phyloP scores from a whole-genome alignment of 1,284 basidiomycete genomes.

The Paramarasmius palmivorus region DNA sequence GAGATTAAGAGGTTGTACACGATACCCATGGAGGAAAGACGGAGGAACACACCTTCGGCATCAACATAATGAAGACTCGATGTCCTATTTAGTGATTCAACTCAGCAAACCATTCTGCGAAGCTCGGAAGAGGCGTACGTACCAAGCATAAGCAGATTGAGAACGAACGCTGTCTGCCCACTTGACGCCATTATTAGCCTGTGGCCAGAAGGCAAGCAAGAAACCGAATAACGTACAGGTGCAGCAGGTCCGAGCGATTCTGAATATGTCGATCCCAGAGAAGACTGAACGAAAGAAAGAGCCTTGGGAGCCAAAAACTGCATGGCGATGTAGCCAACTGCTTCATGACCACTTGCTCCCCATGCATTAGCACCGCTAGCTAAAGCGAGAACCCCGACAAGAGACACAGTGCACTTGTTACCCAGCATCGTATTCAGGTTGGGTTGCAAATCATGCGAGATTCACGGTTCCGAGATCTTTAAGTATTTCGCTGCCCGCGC shows the following conservation, averaged over 20 bases:
- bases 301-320: conserved; percentile 48
- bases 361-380: conserved; percentile 12
- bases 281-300: conserved; percentile 42
- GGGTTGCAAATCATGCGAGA: too few relatives aligned
- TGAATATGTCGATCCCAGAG: conserved; percentile 41
- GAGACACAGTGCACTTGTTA: neutral
- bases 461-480: too few relatives aligned
- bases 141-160: conserved; percentile 40
- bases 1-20: neutral
- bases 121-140: neutral
- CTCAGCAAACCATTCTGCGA: neutral
- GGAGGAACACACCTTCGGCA: conserved; percentile 43
- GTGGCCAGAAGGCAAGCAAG: neutral
- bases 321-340: conserved; percentile 38
- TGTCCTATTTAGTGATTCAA: conserved; percentile 27
- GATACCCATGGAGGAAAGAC: neutral
- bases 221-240: conserved; percentile 30
- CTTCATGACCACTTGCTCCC: conserved; percentile 18
- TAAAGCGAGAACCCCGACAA: neutral
- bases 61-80: conserved; percentile 48
- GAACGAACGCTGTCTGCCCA: conserved; percentile 3
- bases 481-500: too few relatives aligned
- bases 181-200: neutral
- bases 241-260: conserved; percentile 46
- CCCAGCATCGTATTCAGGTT: neutral